Base-by-base conservation (phyloP, 2,329 filamentous ascomycete species). In the Rasamsonia emersonii region DNA sequence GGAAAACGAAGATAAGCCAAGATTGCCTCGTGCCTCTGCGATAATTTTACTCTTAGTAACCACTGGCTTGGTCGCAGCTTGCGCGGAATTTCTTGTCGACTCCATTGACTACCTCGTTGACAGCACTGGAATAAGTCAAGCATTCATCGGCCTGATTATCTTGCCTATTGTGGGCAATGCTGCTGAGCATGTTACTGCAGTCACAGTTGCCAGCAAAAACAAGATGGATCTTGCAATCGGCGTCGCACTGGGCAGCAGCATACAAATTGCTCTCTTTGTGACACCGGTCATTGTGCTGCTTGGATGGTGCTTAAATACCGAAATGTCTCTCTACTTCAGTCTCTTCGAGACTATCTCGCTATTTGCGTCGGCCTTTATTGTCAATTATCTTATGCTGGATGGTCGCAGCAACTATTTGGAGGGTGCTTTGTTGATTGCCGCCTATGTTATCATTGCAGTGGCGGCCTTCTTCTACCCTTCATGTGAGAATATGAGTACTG, bases 341-440 rank as follows among this genome's bases (percentile, higher is more conserved):
- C 71, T 86, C 29, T 93, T 93, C 58, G 85, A 93, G 70, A 93
- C 85, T 0, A 82, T 91, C 14, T 84, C 81, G 35, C 73, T 93
- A 49, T 93, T 93, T 58, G 76, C 89, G 31, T 82, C 77, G 31
- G 79, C 86, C 5, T 78, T 93, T 42, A 86, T 93, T 41, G 83
- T 89, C 59, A 91, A 89, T 60, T 93, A 91, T 53, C 62, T 93
- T 38, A 85, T 93, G 29, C 66, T 89, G 39, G 86, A 93, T 49
- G 85, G 85, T 8, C 73, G 86, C 54, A 86, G 79, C 54, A 93
- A 93, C 53, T 93, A 91, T 48, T 73, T 93, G 9, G 85, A 93
- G 61, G 85, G 85, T 34, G 49, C 52, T 2, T 53, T 83, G 24
- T 55, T 83, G 17, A 77, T 75, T 42, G 71, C 77, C 1, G 75